phyloP scores from a whole-genome alignment of 495 filamentous ascomycete species.

The Physcia stellaris region DNA sequence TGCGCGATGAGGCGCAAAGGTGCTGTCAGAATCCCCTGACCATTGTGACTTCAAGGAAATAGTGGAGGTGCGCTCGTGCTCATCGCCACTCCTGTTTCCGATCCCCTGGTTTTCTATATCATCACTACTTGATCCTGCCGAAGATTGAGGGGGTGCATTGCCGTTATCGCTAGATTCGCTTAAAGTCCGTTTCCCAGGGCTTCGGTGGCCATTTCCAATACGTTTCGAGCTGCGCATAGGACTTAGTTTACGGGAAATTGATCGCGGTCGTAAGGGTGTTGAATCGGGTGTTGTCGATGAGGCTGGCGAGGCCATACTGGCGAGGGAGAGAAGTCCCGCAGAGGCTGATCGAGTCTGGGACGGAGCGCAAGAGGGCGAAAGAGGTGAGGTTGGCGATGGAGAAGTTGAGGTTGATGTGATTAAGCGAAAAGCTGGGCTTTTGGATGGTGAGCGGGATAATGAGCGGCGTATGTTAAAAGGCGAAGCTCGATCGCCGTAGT shows the following conservation, averaged over 20 bases:
- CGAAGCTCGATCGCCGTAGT: slow-evolving; percentile 63
- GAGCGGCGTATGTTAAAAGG: slow-evolving; percentile 69
- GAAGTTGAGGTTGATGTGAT: slow-evolving; percentile 42
- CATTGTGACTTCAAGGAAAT: slow-evolving; percentile 12
- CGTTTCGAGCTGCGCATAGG: slow-evolving; percentile 34
- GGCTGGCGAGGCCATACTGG: slow-evolving; percentile 22
- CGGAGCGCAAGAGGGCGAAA: slow-evolving; percentile 35
- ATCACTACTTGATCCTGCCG: slow-evolving; percentile 23
- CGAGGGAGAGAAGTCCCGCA: slow-evolving; percentile 13
- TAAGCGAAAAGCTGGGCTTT: slow-evolving; percentile 51
- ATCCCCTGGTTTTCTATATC: slow-evolving; percentile 13
- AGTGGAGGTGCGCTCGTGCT: slow-evolving; percentile 5
- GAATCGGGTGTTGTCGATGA: slow-evolving; percentile 40
- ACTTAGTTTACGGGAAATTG: slow-evolving; percentile 32
- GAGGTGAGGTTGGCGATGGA: slow-evolving; percentile 37
- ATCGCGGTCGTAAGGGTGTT: slow-evolving; percentile 34
- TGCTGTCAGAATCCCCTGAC: slow-evolving; percentile 18
- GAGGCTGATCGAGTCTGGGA: slow-evolving; percentile 30
- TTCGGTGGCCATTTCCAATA: slow-evolving; percentile 50
- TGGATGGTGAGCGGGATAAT: slow-evolving; percentile 76
- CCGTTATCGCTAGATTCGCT: slow-evolving; percentile 55
- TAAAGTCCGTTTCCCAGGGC: slow-evolving; percentile 62
- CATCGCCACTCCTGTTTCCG: slow-evolving; percentile 19
- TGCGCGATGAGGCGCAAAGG: slow-evolving; percentile 32
- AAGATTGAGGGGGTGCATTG: slow-evolving; percentile 41